Evolutionary conservation across 2,329 filamentous ascomycete genomes (phyloP), one percentile per base, ranked within the genome.

Genomic region (Hypoxylon sp.): DNA sequence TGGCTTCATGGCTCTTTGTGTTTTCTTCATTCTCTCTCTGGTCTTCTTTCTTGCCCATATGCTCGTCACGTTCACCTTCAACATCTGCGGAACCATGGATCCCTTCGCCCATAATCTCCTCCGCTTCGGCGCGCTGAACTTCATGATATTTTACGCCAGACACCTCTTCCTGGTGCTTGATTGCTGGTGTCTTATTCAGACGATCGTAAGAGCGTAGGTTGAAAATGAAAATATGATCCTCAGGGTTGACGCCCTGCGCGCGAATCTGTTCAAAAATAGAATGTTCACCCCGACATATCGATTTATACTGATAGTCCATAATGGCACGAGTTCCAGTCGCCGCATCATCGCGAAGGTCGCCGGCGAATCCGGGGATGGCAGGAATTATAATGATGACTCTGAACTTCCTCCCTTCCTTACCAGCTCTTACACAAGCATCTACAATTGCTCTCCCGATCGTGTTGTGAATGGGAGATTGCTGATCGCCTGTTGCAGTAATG

Each of bases 261-360:
- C 85, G 84, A 65, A 98, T 89, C 76, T 92, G 91, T 42, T 88
- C 94, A 74, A 92, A 96, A 57, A 99, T 98, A 3, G 94, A 97
- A 77, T 98, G 86, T 70, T 97, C 91, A 5, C 96, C 96, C 48
- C 96, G 91, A 76, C 92, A 93, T 72, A 99, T 97, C 0, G 94
- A 97, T 81, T 97, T 97, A 85, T 96, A 99, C 78, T 98, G 96
- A 77, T 97, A 98, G 78, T 98, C 94, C 94, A 99, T 98, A 75
- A 98, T 99, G 10, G 94, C 95, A 53, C 94, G 83, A 0, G 95
- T 98, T 9, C 95, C 95, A 0, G 89, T 88, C 0, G 95, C 95
- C 19, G 92, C 94, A 73, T 93, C 90, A 11, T 94, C 90, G 63
- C 94, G 86, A 31, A 99, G 85, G 77, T 98, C 95, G 50, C 95